These are phyloP conservation scores for Parathielavia appendiculata DNA, from an alignment of 495 filamentous ascomycete genomes.

Conservation along the genomic window DNA sequence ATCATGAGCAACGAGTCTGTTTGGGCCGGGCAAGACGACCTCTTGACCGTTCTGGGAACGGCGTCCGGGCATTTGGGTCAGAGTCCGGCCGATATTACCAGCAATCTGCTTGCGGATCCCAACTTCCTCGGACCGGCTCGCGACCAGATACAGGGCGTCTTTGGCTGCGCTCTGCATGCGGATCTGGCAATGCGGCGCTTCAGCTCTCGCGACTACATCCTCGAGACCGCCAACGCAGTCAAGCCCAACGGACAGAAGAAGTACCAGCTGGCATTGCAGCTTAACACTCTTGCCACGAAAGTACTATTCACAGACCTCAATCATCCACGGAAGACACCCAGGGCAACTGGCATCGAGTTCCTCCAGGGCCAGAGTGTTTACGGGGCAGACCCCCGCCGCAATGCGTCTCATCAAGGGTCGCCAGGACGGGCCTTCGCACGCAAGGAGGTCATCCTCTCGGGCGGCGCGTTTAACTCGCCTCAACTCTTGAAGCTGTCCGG, in stretches of 20 bases:
- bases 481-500: slow-evolving; percentile 57
- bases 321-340: slow-evolving; percentile 11
- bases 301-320: slow-evolving; percentile 29
- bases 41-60: slow-evolving; percentile 34
- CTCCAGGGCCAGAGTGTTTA: slow-evolving; percentile 36
- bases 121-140: slow-evolving; percentile 10
- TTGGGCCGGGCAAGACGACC: slow-evolving; percentile 29
- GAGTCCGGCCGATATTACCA: slow-evolving; percentile 4
- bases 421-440: slow-evolving; percentile 21
- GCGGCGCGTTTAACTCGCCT: slow-evolving; percentile 54
- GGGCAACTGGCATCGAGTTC: slow-evolving; percentile 35
- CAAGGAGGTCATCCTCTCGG: slow-evolving; percentile 57
- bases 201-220: slow-evolving; percentile 37
- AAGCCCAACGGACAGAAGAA: slow-evolving; percentile 19
- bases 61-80: slow-evolving; percentile 6
- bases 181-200: slow-evolving; percentile 25
- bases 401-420: slow-evolving; percentile 23
- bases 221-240: slow-evolving; percentile 29
- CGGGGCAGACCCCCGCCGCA: slow-evolving; percentile 38
- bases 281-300: slow-evolving; percentile 38
- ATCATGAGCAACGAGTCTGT: slow-evolving; percentile 37
- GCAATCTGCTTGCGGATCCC: slow-evolving; percentile 19
- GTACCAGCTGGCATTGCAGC: background rate
- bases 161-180: slow-evolving; percentile 8
- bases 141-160: slow-evolving; percentile 19